These are phyloP conservation scores for Rhamnella rubrinervis DNA, from an alignment of 331 rosid species.

Conservation along the genomic window DNA sequence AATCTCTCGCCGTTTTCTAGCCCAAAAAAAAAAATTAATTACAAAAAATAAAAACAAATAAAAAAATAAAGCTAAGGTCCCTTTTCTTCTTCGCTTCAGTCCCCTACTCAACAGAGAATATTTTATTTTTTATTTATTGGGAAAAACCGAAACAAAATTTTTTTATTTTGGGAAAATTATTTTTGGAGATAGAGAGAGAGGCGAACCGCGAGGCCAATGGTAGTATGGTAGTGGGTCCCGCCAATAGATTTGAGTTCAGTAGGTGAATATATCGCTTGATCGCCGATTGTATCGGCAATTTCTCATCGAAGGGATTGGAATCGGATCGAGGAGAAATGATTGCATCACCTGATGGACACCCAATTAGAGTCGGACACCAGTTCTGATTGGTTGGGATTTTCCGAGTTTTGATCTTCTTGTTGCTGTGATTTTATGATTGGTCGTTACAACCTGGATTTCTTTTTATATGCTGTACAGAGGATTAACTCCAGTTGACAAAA, in stretches of 20 bases:
- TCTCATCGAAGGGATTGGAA: neutral
- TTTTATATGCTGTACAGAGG: too few relatives aligned
- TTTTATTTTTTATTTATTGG: neutral
- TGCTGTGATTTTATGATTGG: too few relatives aligned
- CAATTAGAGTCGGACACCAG: neutral
- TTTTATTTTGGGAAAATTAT: neutral
- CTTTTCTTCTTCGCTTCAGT: neutral
- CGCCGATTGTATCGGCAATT: neutral
- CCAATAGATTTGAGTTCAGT: slow-evolving; percentile 21
- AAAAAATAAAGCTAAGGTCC: slow-evolving; percentile 6
- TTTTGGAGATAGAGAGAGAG: neutral
- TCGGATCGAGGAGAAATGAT: neutral
- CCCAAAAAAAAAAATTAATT: neutral
- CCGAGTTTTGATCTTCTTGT: too few relatives aligned
- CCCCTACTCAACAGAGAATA: neutral
- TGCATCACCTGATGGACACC: neutral
- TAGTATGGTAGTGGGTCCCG: slow-evolving; percentile 17
- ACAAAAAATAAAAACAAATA: neutral
- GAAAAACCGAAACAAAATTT: neutral
- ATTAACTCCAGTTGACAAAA: too few relatives aligned
- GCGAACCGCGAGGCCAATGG: neutral
- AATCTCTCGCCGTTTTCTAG: slow-evolving; percentile 41
- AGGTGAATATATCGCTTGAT: slow-evolving; percentile 23
- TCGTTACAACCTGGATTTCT: too few relatives aligned
- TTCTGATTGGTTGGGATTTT: neutral